Evolutionary conservation across 257 asterid species (phyloP).

Genomic region (Solanum clarkiae): DNA sequence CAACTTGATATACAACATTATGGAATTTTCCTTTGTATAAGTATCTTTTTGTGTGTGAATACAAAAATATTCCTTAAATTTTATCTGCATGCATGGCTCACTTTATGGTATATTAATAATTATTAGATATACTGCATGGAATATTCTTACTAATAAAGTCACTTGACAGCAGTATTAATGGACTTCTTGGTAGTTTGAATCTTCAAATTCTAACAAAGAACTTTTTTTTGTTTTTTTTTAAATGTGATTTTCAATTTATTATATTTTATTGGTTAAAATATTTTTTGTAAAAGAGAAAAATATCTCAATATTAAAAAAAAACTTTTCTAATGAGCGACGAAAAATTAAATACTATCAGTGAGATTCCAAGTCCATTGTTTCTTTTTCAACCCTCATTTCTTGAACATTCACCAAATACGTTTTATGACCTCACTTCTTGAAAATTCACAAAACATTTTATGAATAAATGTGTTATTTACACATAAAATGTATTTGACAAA

Average conservation of each 20-base stretch:
- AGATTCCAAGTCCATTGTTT: background rate
- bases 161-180: background rate
- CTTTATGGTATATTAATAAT: background rate
- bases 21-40: background rate
- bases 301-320: background rate
- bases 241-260: background rate
- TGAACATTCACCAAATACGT: background rate
- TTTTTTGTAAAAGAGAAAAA: background rate
- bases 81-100: background rate
- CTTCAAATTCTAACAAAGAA: background rate
- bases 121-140: background rate
- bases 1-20: background rate
- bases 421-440: too few relatives aligned
- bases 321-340: background rate
- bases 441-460: too few relatives aligned
- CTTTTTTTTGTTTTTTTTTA: background rate
- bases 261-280: background rate
- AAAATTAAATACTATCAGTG: background rate
- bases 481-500: too few relatives aligned
- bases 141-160: background rate
- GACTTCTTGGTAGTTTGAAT: background rate
- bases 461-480: too few relatives aligned
- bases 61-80: background rate
- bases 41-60: background rate
- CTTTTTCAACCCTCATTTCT: background rate